These are phyloP conservation scores for Thamnidium elegans DNA, from an alignment of 192 early-diverging fungal genomes.

Conservation along the genomic window DNA sequence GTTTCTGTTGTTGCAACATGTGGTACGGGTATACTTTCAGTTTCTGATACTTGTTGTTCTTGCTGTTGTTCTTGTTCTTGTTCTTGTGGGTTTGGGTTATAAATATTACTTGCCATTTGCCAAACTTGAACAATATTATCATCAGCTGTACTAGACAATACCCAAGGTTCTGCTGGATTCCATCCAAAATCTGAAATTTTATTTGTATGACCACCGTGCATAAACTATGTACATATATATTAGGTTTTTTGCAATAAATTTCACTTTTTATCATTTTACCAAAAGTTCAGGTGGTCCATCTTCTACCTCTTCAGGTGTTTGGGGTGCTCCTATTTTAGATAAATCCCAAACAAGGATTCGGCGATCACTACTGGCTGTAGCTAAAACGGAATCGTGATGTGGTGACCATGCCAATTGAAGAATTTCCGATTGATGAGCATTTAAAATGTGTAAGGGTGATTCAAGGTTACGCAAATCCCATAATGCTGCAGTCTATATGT, in stretches of 20 bases:
- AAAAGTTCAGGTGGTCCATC: conserved; percentile 98
- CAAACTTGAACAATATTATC: conserved; percentile 98
- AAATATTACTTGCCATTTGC: conserved; percentile 73
- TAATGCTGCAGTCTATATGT: conserved; percentile 73
- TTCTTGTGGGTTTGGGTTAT: neutral
- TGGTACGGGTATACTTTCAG: neutral
- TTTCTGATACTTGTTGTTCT: no score
- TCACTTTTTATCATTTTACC: no score
- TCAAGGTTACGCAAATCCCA: conserved; percentile 97
- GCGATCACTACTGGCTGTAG: conserved; percentile 86
- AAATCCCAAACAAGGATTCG: conserved; percentile 95
- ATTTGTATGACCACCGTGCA: conserved; percentile 98
- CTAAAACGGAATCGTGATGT: conserved; percentile 86
- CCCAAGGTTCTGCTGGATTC: conserved; percentile 95
- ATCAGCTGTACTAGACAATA: conserved; percentile 90
- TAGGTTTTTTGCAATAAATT: no score
- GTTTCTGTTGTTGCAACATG: neutral
- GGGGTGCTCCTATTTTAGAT: conserved; percentile 88
- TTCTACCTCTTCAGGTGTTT: conserved; percentile 90
- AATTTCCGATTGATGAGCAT: conserved; percentile 92
- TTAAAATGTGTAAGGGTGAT: conserved; percentile 78
- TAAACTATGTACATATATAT: conserved; percentile 59
- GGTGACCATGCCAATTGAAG: conserved; percentile 94
- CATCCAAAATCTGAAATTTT: conserved; percentile 95
- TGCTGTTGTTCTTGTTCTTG: no score